A percentile compares a stretch with the other conserved stretches of the same genome.
Conservation (phyloP, 169 alveolate genomes). For the Eimeria maxima region DNA sequence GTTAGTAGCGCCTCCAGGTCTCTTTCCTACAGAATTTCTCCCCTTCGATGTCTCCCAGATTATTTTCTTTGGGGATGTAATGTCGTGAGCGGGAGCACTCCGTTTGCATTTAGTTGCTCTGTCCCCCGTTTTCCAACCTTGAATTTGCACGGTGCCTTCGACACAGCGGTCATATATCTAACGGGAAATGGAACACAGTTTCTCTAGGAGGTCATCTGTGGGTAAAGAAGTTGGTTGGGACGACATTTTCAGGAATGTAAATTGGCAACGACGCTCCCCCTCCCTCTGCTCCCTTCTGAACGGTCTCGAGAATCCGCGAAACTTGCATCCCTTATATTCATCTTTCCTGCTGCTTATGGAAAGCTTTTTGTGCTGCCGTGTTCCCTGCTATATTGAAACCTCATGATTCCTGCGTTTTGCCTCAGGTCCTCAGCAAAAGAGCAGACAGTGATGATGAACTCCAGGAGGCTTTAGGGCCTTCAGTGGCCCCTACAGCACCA, state of each 20-base stretch:
- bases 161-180: neutral
- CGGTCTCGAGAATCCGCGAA: neutral
- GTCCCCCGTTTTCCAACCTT: neutral
- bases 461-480: neutral
- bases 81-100: neutral
- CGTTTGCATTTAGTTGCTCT: neutral
- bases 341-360: neutral
- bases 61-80: neutral
- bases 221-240: conserved; percentile 78
- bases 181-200: conserved; percentile 13
- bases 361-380: neutral
- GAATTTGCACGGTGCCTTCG: conserved; percentile 4
- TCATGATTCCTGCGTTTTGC: neutral
- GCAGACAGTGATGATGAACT: conserved; percentile 43
- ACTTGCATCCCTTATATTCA: neutral
- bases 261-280: neutral
- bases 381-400: neutral
- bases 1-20: neutral
- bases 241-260: conserved; percentile 71
- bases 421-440: conserved; percentile 6
- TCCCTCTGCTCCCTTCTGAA: neutral
- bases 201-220: conserved; percentile 22
- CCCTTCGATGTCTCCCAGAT: neutral
- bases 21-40: neutral
- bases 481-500: neutral